Evolutionary conservation across 306 rosid genomes (phyloP), one percentile per base, ranked within the genome.

Genomic region (Medicago ruthenica): DNA sequence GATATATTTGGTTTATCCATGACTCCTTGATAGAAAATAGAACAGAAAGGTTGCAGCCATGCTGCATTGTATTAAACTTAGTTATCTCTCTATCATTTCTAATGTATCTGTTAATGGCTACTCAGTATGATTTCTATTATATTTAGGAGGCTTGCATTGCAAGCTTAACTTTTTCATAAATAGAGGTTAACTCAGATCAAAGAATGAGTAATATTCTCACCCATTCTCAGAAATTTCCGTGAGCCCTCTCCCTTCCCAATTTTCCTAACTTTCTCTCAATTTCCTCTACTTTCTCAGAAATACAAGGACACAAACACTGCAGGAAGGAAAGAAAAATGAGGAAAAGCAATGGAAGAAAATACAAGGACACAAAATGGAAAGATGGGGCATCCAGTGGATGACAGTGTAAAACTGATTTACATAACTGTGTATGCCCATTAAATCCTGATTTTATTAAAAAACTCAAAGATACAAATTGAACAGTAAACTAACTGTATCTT

Each of bases 331-430:
- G 50, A 13, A 45, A 45, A 45, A 45, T 45, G 16, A 4, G 16
- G 7, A 67, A 77, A 13, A 45, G 57, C 13, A 60, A 13, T 39
- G 3, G 47, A 31, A 61, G 21, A 31, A 31, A 60, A 31, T 14
- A 61, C 1, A 15, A 8, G 21, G 44, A 15, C 47, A 36, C 47
- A n/a, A 13, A 53, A 58, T 58, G 39, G 64, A 58, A 54, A 53
- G 3, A 17, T 17, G 27, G 39, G 37, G 17, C 10, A 22, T 37
- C 16, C 64, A 58, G 11, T 13, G 37, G 16, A 22, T 22, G 37
- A 21, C 64, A 58, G 36, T 22, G n/a, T 58, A 22, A 22, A 58
- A 58, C 37, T 22, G 64, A 58, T 58, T 58, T 58, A 24, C 64
- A 58, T 8, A 51, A n/a, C 37, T 13, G 39, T 22, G 39, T 59